phyloP scores from a whole-genome alignment of 2,329 filamentous ascomycete genomes.

The Ophiosphaerella herpotricha region DNA sequence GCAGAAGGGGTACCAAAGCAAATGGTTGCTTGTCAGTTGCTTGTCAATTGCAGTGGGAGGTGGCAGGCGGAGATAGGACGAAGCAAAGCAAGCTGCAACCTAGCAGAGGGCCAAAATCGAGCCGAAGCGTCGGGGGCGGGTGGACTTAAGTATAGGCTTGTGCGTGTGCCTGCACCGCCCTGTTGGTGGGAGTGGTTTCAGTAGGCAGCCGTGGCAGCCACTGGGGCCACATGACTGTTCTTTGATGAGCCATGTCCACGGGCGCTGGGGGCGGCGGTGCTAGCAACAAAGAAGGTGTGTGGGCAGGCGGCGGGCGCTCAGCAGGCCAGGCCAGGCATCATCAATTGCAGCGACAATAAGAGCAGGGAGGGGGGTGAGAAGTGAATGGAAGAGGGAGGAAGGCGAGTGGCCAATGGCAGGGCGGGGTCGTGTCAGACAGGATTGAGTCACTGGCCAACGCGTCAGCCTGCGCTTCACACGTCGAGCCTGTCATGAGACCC shows the following conservation, averaged over 20 bases:
- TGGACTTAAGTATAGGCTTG: slow-evolving; percentile 24
- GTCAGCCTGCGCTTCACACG: too few relatives aligned
- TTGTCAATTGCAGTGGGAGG: slow-evolving; percentile 25
- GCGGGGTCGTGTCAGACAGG: slow-evolving; percentile 24
- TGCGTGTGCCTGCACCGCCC: slow-evolving; percentile 5
- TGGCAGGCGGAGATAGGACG: slow-evolving; percentile 34
- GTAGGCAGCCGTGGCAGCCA: slow-evolving; percentile 12
- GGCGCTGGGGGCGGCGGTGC: too few relatives aligned
- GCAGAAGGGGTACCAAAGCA: slow-evolving; percentile 31
- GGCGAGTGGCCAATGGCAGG: slow-evolving; percentile 20
- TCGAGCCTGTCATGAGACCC: slow-evolving; percentile 17
- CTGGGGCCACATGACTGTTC: slow-evolving; percentile 8
- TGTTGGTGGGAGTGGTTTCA: slow-evolving; percentile 16
- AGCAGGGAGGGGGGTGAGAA: slow-evolving; percentile 16
- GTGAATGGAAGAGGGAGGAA: slow-evolving; percentile 37
- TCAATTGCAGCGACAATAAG: slow-evolving; percentile 13
- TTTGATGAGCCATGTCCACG: slow-evolving; percentile 8
- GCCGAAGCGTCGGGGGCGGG: slow-evolving; percentile 29
- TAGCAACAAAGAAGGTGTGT: slow-evolving; percentile 30
- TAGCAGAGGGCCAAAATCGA: slow-evolving; percentile 23
- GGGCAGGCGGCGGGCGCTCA: slow-evolving; percentile 24
- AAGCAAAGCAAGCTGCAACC: slow-evolving; percentile 12
- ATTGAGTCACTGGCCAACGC: slow-evolving; percentile 25
- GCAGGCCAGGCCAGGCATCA: slow-evolving; percentile 30
- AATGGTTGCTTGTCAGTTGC: slow-evolving; percentile 29